These are phyloP conservation scores for Dalbergia cultrata DNA, from an alignment of 306 rosid genomes.

Conservation along the genomic window DNA sequence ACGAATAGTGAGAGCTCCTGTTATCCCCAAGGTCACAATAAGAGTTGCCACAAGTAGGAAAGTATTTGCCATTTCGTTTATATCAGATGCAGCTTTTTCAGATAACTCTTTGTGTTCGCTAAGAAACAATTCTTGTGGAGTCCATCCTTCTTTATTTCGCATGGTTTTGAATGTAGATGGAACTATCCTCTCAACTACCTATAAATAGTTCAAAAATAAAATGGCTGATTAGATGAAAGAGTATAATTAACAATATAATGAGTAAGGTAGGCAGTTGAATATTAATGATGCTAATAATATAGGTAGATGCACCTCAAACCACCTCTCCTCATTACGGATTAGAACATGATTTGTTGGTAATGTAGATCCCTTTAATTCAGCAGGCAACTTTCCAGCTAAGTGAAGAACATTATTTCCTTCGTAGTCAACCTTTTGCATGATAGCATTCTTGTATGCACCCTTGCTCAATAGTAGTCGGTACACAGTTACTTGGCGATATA, in stretches of 20 bases:
- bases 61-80: conserved; percentile 3
- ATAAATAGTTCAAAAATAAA: neutral
- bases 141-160: neutral
- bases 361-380: neutral
- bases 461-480: neutral
- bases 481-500: neutral
- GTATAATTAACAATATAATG: neutral
- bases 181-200: conserved; percentile 11
- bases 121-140: conserved; percentile 1
- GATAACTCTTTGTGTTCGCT: neutral
- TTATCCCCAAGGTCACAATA: neutral
- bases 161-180: neutral
- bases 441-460: neutral
- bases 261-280: neutral
- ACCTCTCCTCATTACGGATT: neutral
- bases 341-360: neutral
- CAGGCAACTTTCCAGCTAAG: conserved; percentile 11
- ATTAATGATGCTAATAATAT: too few species aligned
- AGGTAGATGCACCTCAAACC: neutral
- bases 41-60: conserved; percentile 26
- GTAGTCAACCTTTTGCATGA: neutral
- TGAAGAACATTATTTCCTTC: conserved; percentile 17
- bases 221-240: neutral
- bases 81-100: neutral
- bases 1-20: conserved; percentile 2